These are phyloP conservation scores for Chloromonas sp. DNA, from an alignment of 163 green algal species.

Conservation along the genomic window DNA sequence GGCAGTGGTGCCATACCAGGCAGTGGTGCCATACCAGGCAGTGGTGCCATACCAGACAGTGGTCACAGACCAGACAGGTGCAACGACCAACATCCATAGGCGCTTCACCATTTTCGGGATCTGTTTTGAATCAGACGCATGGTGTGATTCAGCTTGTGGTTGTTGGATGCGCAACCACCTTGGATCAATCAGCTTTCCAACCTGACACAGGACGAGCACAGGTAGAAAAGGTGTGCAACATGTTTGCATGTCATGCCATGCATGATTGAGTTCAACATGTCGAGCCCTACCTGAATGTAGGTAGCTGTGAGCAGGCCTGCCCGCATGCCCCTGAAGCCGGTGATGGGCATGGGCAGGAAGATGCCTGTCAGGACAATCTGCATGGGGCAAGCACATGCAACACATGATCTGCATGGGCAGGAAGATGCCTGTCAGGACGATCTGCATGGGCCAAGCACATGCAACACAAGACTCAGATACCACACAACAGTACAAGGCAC, in stretches of 20 bases:
- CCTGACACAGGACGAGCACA: too few species aligned
- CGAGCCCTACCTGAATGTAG: constrained; percentile 71
- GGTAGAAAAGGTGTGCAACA: too few species aligned
- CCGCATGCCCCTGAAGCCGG: constrained; percentile 64
- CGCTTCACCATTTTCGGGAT: too few species aligned
- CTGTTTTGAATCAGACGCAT: too few species aligned
- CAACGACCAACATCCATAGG: too few species aligned
- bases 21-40: too few species aligned
- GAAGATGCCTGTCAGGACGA: constrained; percentile 85
- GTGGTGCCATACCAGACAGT: too few species aligned
- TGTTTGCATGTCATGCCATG: too few species aligned
- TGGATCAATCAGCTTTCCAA: too few species aligned
- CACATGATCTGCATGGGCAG: constrained; percentile 83
- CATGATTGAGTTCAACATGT: neutral
- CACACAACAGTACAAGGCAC: neutral
- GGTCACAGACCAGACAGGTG: too few species aligned
- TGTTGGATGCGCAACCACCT: neutral
- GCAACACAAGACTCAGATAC: neutral
- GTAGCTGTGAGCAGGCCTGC: constrained; percentile 78
- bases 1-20: too few species aligned
- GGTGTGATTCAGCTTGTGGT: too few species aligned
- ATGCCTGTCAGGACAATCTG: constrained; percentile 76
- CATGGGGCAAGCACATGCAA: constrained; percentile 54
- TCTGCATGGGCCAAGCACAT: constrained; percentile 31
- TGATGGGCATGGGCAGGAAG: constrained; percentile 89